These are phyloP conservation scores for Daedaleopsis nitida DNA, from an alignment of 768 basidiomycete species.

Conservation along the genomic window DNA sequence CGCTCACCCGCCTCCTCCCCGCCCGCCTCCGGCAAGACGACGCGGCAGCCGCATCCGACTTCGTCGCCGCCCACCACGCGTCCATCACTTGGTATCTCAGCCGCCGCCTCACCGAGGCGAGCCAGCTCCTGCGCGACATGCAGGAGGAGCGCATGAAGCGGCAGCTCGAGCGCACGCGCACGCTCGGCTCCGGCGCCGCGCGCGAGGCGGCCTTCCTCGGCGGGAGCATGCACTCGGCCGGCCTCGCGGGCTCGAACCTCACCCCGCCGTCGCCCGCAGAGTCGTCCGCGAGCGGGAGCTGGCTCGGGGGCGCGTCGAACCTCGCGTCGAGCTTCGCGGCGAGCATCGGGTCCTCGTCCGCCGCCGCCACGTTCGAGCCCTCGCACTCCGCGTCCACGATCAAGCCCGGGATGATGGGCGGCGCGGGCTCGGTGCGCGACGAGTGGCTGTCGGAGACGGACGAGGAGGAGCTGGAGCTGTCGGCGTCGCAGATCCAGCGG, in stretches of 20 bases:
- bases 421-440: conserved; percentile 33
- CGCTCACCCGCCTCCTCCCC: conserved; percentile 71
- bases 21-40: conserved; percentile 65
- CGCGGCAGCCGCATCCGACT: conserved; percentile 60
- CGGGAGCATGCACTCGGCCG: not conserved
- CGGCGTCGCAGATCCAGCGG: conserved; percentile 85
- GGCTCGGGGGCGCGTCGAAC: conserved; percentile 63
- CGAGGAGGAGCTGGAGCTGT: conserved; percentile 81
- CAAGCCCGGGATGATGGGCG: conserved; percentile 15
- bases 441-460: conserved; percentile 57
- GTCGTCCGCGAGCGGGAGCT: conserved; percentile 43
- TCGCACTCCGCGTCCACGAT: conserved; percentile 22
- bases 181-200: conserved; percentile 79
- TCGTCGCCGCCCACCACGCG: conserved; percentile 88
- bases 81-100: conserved; percentile 91
- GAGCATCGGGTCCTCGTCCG: conserved; percentile 36
- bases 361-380: conserved; percentile 30
- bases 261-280: conserved; percentile 20
- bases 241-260: no score
- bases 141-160: conserved; percentile 94
- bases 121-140: conserved; percentile 80
- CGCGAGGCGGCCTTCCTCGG: conserved; percentile 57
- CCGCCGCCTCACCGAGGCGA: conserved; percentile 75
- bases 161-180: conserved; percentile 80
- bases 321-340: conserved; percentile 47